Base-by-base conservation (phyloP, 768 basidiomycete genomes). In the Lanmaoa pseudosensibilis region DNA sequence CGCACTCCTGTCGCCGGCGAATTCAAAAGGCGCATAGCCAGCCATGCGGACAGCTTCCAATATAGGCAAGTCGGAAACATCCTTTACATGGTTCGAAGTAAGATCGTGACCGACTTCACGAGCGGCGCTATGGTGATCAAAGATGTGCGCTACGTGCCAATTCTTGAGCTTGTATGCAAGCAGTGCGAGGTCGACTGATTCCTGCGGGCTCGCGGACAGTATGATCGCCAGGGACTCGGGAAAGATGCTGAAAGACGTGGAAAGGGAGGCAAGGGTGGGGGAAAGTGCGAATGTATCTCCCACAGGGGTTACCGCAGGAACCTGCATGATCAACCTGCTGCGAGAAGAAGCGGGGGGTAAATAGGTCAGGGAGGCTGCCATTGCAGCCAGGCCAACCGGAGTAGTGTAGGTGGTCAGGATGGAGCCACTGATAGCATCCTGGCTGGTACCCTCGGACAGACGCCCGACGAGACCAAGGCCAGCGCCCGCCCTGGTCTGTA, bases 401-500 rank as follows among this genome's bases (percentile, higher is more conserved):
- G 94, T 89, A 4, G 90, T 92, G 72, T 87, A 94, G 2, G 88
- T 87, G 1, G 90, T 90, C 50, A 93, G 73, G 40, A 87, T 72
- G 16, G 84, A 79, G 19, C 82, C 83, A 44, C 75, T 80, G 33
- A 75, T 77, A 5, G 81, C 79, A 59, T 90, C 86, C 61, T 79
- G 80, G 69, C 88, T 90, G 16, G 91, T 84, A 37, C 90, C 87
- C 65, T 90, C 87, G 8, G 88, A 90, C 48, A 94, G 75, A 49
- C 92, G 77, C 36, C 94, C 90, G 52, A 90, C 80, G 61, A 95
- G 77, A 64, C 82, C 81, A 55, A 93, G 72, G 10, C 94, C 94
- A 18, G 94, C 92, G 46, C 94, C 94, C 6, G 87, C 80, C 56
- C 94, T 79, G 23, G 90, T 92, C 75, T 96, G 92, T 59, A 92